phyloP scores from a whole-genome alignment of 108 stramenopile genomes.

The Hondaea fermentalgiana region DNA sequence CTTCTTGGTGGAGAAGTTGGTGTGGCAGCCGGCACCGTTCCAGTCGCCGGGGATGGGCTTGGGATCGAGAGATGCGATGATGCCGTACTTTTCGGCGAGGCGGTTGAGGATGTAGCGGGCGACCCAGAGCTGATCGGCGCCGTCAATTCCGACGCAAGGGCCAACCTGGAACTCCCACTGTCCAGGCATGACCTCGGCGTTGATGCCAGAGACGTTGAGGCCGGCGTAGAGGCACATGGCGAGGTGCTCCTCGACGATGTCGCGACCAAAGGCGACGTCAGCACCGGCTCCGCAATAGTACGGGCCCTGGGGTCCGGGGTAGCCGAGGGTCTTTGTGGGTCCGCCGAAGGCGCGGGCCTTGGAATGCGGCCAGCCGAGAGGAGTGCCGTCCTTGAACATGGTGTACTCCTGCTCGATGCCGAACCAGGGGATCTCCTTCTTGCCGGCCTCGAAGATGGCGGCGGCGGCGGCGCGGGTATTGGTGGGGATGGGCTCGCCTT shows the following conservation, averaged over 20 bases:
- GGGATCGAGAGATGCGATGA: slow-evolving; percentile 88
- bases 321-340: slow-evolving; percentile 53
- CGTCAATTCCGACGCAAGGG: slow-evolving; percentile 91
- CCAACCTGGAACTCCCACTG: slow-evolving; percentile 98
- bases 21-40: slow-evolving; percentile 98
- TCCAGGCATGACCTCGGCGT: slow-evolving; percentile 98
- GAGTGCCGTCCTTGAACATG: slow-evolving; percentile 71
- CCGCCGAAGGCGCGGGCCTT: neutral
- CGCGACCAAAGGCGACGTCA: slow-evolving; percentile 39
- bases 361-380: slow-evolving; percentile 78
- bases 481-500: slow-evolving; percentile 68
- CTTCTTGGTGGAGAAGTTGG: slow-evolving; percentile 86
- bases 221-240: slow-evolving; percentile 88
- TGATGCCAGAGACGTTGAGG: slow-evolving; percentile 83
- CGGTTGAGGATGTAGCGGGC: slow-evolving; percentile 87
- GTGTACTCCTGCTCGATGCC: slow-evolving; percentile 98
- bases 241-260: slow-evolving; percentile 84
- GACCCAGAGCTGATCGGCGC: slow-evolving; percentile 92
- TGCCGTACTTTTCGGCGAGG: slow-evolving; percentile 91
- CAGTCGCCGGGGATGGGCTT: slow-evolving; percentile 98
- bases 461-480: slow-evolving; percentile 67
- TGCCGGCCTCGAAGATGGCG: slow-evolving; percentile 64
- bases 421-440: slow-evolving; percentile 46
- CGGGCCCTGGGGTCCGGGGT: slow-evolving; percentile 70
- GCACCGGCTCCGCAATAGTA: slow-evolving; percentile 78